Evolutionary conservation across 2,329 filamentous ascomycete genomes (phyloP), one percentile per base, ranked within the genome.

Genomic region (Colletotrichum lentis): DNA sequence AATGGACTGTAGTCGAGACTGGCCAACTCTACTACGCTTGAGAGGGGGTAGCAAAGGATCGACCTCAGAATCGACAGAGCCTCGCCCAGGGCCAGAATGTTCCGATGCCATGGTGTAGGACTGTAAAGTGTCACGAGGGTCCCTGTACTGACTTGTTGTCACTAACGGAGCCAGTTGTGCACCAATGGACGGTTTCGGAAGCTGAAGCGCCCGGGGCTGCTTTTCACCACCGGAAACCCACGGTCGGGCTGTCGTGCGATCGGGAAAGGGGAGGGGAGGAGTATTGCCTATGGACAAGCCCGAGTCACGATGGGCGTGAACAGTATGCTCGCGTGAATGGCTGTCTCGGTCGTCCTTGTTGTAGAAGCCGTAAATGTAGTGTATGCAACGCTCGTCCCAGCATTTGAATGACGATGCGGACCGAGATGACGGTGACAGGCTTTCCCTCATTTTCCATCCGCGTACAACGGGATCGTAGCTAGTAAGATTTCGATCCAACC

Each of bases 301-400:
- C 3, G 82, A 82, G 70, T 85, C 82, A 69, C 81, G 77, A 71
- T 83, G 73, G 16, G 74, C 71, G 24, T 77, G 76, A 54, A 74
- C 61, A n/a, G 72, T 69, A 73, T 88, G 85, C 62, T 84, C 78
- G 69, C 78, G 80, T 47, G 79, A 73, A 73, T 88, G 86, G 43
- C 79, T 78, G 63, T 87, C 84, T 60, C 85, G 81, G 69, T 87
- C 85, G 60, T 83, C 77, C 44, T 78, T 78, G 64, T 80, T 83
- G 43, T 79, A 73, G 73, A 88, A 87, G 37, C 86, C 86, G 71
- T 88, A 88, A 44, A 88, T 82, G 74, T 87, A 88, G 74, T 86
- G 82, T 67, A 85, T 76, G 72, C 86, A 88, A 64, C 79, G 79
- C 60, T 87, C 83, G 69, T 87, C 79, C 76, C 79, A 83, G 75